Base-by-base conservation (phyloP, 306 rosid genomes). In the Casuarina cunninghamiana region DNA sequence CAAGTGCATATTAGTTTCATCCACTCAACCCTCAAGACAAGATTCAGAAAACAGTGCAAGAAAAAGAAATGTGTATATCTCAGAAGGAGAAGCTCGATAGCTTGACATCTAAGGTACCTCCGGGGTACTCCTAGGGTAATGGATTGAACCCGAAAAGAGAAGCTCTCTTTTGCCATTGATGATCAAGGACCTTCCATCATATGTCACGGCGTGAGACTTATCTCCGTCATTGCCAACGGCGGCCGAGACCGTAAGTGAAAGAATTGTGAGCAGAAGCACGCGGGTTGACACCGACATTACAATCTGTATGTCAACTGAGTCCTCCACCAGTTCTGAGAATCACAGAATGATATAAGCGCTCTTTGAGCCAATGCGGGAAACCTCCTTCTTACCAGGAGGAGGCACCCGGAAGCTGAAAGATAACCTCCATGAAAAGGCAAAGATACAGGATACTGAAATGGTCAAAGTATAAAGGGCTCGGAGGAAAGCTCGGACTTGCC, bases 61-160 rank as follows among this genome's bases (percentile, higher is more conserved):
- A 32, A 15, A 12, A 8, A 5, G 35, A 38, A 17, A 42, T 50
- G 1, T 4, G 8, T 44, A 44, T 44, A 44, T 44, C 13, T 78
- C 53, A 65, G 45, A 17, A 26, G 58, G 57, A 53, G 37, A 32
- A 17, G 7, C 46, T 46, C 35, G 37, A 35, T 39, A 38, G 44
- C 67, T 58, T 48, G 74, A 42, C 15, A 19, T 53, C 10, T 4
- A 74, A 43, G 50, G 57, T 86, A 93, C 94, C 6, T 90, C 95
- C 0, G 91, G 90, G 0, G 97, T 83, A 77, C 97, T 90, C 43
- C 97, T 88, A 0, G 98, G 57, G 83, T 94, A 94, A 81, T 94
- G 98, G 62, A 94, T 81, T 42, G 98, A 92, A 38, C 97, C 98
- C 0, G 98, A 94, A 82, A 84, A 87, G 10, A 94, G 75, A 78